phyloP scores from a whole-genome alignment of 1,139 yeast genomes.

The Hanseniaspora gamundiae region DNA sequence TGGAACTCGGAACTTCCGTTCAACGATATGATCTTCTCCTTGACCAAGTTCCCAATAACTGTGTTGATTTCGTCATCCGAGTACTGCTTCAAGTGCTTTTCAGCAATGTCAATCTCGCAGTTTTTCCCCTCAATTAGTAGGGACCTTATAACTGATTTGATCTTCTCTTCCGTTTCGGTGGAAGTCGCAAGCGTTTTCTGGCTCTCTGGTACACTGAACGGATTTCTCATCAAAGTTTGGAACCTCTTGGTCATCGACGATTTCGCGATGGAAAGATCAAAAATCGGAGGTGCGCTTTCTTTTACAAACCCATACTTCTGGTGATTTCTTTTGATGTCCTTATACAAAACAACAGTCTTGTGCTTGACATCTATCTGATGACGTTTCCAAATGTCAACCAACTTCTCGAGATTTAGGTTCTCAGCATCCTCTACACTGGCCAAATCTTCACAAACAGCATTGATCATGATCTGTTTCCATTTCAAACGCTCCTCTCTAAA shows the following conservation, averaged over 20 bases:
- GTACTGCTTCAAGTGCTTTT: conserved; percentile 11
- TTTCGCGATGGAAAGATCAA: conserved; percentile 12
- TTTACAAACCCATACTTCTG: conserved; percentile 16
- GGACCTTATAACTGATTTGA: conserved; percentile 20
- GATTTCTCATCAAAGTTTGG: conserved; percentile 17
- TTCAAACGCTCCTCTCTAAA: conserved; percentile 22
- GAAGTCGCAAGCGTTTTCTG: conserved; percentile 1
- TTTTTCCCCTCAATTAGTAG: conserved; percentile 14
- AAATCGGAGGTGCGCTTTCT: conserved; percentile 6
- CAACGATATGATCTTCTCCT: conserved; percentile 20
- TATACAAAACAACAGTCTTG: conserved; percentile 14
- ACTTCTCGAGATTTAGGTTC: conserved; percentile 15
- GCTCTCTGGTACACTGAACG: conserved; percentile 9
- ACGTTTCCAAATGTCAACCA: conserved; percentile 19
- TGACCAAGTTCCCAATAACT: conserved; percentile 24
- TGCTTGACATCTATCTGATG: conserved; percentile 12
- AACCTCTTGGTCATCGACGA: conserved; percentile 26
- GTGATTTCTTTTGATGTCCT: conserved; percentile 17
- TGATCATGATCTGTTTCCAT: conserved; percentile 22
- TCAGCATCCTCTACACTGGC: conserved; percentile 22
- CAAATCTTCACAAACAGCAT: conserved; percentile 20
- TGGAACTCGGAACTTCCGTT: conserved; percentile 19
- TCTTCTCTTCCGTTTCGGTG: conserved; percentile 13
- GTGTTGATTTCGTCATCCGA: conserved; percentile 20
- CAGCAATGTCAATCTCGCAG: conserved; percentile 2